Evolutionary conservation across 2,329 filamentous ascomycete genomes (phyloP).

Genomic region (Hypoxylon sp.): DNA sequence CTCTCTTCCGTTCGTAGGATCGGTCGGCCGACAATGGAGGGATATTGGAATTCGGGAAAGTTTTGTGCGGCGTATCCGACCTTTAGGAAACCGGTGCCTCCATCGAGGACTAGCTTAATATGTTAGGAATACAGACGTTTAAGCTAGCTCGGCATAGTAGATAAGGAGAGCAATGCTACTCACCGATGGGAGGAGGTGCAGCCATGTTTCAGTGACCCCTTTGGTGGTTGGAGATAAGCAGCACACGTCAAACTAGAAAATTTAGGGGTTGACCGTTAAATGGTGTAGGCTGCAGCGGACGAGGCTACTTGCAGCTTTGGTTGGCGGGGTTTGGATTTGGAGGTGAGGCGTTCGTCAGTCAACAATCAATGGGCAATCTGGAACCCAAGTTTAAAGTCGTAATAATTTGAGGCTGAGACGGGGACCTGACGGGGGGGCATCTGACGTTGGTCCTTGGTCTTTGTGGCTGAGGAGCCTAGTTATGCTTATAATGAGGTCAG

Average conservation of each 20-base stretch:
- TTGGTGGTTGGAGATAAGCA: slow-evolving; percentile 39
- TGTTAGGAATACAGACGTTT: slow-evolving; percentile 44
- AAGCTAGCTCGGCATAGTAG: slow-evolving; percentile 6
- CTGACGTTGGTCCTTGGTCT: slow-evolving; percentile 38
- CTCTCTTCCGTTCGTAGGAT: slow-evolving; percentile 97
- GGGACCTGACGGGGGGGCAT: slow-evolving; percentile 39
- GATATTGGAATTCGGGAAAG: slow-evolving; percentile 99
- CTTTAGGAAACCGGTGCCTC: slow-evolving; percentile 99
- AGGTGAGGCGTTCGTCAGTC: slow-evolving; percentile 40
- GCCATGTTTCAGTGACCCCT: slow-evolving; percentile 62
- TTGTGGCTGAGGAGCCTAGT: slow-evolving; percentile 26
- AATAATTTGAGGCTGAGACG: slow-evolving; percentile 37
- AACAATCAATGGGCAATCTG: slow-evolving; percentile 3
- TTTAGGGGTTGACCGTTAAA: slow-evolving; percentile 8
- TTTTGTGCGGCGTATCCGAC: slow-evolving; percentile 99
- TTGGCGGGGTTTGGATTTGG: slow-evolving; percentile 40
- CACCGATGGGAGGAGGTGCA: slow-evolving; percentile 69
- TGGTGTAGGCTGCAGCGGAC: slow-evolving; percentile 31
- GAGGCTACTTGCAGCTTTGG: slow-evolving; percentile 37
- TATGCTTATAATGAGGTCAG: not conserved
- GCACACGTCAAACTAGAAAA: slow-evolving; percentile 16
- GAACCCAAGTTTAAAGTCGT: slow-evolving; percentile 15
- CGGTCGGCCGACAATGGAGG: slow-evolving; percentile 96
- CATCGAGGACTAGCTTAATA: slow-evolving; percentile 85
- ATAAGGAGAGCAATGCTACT: slow-evolving; percentile 47